Evolutionary conservation across 164 flowering plant species (phyloP).

Genomic region (Chloranthus sessilifolius): DNA sequence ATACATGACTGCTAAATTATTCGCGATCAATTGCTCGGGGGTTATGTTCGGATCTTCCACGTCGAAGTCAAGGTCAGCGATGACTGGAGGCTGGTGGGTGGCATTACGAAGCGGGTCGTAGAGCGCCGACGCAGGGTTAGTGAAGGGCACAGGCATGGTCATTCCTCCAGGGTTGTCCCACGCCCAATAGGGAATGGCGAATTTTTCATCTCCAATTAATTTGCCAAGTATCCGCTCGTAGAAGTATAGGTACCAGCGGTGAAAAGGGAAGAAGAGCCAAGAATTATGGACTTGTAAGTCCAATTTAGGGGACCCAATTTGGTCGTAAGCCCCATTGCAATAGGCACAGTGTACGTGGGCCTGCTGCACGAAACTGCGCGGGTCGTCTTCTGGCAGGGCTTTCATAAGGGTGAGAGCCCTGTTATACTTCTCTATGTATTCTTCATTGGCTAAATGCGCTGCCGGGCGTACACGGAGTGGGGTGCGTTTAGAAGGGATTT

Average conservation of each 20-base stretch:
- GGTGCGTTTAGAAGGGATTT: conserved; percentile 10
- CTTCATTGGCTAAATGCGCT: conserved; percentile 13
- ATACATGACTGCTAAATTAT: conserved; percentile 49
- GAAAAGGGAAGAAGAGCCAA: conserved; percentile 69
- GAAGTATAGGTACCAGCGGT: conserved; percentile 43
- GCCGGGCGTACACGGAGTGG: conserved; percentile 18
- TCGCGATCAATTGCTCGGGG: conserved; percentile 6
- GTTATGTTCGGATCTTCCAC: conserved; percentile 3
- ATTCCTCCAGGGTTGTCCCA: conserved; percentile 62
- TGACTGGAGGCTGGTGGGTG: conserved; percentile 18
- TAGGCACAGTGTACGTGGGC: conserved; percentile 70
- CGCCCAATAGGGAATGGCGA: no score
- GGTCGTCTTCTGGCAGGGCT: conserved; percentile 40
- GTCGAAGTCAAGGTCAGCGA: conserved; percentile 17
- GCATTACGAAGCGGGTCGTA: conserved; percentile 27
- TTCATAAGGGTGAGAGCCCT: conserved; percentile 24
- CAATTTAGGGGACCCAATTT: conserved; percentile 33
- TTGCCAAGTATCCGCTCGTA: conserved; percentile 48
- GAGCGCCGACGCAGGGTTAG: conserved; percentile 28
- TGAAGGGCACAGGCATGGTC: conserved; percentile 41
- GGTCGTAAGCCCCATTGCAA: conserved; percentile 49
- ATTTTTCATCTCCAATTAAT: conserved; percentile 50
- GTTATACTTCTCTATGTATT: conserved; percentile 19
- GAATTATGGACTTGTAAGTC: conserved; percentile 53
- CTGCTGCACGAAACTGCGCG: conserved; percentile 53